Evolutionary conservation across 192 early-diverging fungal genomes (phyloP), one percentile per base, ranked within the genome.

Genomic region (Diversispora eburnea): DNA sequence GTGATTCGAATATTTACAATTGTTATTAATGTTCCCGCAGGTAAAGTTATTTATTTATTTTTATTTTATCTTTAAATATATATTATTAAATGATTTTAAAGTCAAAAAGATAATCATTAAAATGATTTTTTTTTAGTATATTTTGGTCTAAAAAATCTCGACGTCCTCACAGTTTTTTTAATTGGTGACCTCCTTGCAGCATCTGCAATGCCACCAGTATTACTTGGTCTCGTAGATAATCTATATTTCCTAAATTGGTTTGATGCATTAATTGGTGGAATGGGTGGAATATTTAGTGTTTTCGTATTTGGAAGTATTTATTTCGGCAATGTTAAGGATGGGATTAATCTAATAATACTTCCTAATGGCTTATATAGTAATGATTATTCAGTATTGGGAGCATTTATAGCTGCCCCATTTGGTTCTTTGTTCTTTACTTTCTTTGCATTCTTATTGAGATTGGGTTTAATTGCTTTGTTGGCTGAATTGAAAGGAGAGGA

Each of bases 311-410:
- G 86, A 8, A 74, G 80, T 62, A 75, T 76, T 3, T 87, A 85
- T 49, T 74, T 82, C 48, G 79, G 81, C 47, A 82, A 85, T 70
- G 70, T 75, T 13, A 70, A 83, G 47, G 82, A 81, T 15, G 86
- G 86, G 51, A 75, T 80, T 76, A 75, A 80, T 12, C 70, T 87
- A 17, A 72, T 87, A 46, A 54, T 78, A 10, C 68, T 87, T 5
- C 70, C 81, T 9, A 76, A 75, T 45, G 84, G 85, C 8, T 77
- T 87, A 8, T 87, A 86, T 67, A 81, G 75, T 9, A 61, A 76
- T 0, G 86, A 87, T 70, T 80, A 87, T 75, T 79, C 82, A 19
- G 85, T 87, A 5, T 74, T 87, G 22, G 85, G 85, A 17, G 86
- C 86, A 4, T 87, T 87, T 67, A 77, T 87, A 55, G 64, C 22